These are phyloP conservation scores for Spizellomyces sp. DNA, from an alignment of 192 early-diverging fungal genomes.

Conservation along the genomic window DNA sequence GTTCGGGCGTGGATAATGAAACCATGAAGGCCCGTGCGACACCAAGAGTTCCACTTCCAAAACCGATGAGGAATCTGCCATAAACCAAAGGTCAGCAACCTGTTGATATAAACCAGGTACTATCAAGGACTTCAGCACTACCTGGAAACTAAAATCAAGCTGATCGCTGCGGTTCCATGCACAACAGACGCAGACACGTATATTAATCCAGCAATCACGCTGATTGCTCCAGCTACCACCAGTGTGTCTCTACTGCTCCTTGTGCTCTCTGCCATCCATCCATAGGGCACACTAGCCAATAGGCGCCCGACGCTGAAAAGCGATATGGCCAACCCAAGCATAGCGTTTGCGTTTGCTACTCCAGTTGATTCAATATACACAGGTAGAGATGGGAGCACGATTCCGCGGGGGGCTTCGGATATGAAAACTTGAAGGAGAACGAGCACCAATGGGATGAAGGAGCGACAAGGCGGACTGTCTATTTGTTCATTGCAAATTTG, in stretches of 20 bases:
- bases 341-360: no score
- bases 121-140: no score
- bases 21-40: constrained; percentile 31
- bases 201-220: constrained; percentile 8
- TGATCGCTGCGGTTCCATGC: constrained; percentile 15
- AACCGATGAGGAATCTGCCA: constrained; percentile 20
- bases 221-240: constrained; percentile 12
- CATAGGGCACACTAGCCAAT: constrained; percentile 28
- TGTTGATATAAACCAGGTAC: no score
- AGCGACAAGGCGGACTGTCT: no score
- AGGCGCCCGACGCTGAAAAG: constrained; percentile 30
- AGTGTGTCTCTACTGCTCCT: constrained; percentile 19
- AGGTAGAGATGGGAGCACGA: no score
- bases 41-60: constrained; percentile 24
- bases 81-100: no score
- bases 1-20: not conserved
- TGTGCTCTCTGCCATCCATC: constrained; percentile 18
- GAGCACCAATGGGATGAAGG: no score
- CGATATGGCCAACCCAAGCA: constrained; percentile 22
- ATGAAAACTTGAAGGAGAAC: no score
- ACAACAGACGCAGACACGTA: constrained; percentile 26
- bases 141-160: constrained; percentile 10
- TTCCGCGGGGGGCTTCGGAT: no score
- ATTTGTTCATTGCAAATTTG: no score
- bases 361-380: no score